These are phyloP conservation scores for Scenedesmus sp. DNA, from an alignment of 163 green algal genomes.

Conservation along the genomic window DNA sequence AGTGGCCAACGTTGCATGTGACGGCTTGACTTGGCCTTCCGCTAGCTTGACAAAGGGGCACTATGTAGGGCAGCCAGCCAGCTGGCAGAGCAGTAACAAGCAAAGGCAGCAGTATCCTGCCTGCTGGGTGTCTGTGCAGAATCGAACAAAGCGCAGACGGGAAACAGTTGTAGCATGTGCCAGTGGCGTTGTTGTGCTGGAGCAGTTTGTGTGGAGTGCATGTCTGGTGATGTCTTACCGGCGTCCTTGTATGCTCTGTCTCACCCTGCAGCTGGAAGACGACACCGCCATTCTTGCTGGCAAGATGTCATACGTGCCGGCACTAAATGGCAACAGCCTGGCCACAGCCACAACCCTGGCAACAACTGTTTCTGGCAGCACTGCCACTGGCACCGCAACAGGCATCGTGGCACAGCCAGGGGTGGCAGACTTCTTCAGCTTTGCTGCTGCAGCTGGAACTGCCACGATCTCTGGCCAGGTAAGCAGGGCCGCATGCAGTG, in stretches of 20 bases:
- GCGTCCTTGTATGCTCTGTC: no score
- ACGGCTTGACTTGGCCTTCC: not conserved
- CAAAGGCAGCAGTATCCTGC: no score
- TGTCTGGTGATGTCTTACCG: no score
- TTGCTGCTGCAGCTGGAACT: not conserved
- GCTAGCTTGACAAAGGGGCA: no score
- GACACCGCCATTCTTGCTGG: not conserved
- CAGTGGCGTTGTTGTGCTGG: no score
- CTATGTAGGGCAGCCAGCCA: no score
- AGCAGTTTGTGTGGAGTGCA: no score
- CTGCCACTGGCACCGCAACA: not conserved
- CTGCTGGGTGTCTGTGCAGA: no score
- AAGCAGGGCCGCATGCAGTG: not conserved
- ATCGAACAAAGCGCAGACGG: no score
- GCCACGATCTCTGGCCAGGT: not conserved
- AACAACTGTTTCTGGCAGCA: not conserved
- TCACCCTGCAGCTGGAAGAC: not conserved
- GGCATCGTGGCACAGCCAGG: not conserved
- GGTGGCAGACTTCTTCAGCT: not conserved
- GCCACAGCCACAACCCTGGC: conserved; percentile 6
- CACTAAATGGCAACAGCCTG: conserved; percentile 9
- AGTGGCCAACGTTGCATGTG: not conserved
- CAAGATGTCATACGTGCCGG: not conserved
- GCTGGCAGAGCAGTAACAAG: no score
- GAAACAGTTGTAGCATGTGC: no score